phyloP scores from a whole-genome alignment of 495 filamentous ascomycete genomes.

The Penicillium silybi region DNA sequence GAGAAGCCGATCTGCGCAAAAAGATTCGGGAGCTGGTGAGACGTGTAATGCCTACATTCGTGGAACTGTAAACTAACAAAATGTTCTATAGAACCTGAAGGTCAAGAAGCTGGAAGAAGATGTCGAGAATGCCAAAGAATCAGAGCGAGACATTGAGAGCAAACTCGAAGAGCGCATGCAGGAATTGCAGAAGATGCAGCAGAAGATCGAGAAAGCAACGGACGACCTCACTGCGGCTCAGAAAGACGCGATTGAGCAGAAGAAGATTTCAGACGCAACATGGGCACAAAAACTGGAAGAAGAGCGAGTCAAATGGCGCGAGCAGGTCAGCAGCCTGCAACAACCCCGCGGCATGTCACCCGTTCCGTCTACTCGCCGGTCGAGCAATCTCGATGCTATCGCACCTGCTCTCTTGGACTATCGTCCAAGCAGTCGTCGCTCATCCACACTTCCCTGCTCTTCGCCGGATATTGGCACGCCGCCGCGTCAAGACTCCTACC shows the following conservation, averaged over 20 bases:
- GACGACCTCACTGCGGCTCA: constrained; percentile 56
- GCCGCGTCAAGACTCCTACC: constrained; percentile 42
- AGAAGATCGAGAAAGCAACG: constrained; percentile 61
- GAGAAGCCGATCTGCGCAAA: constrained; percentile 77
- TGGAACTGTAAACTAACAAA: constrained; percentile 7
- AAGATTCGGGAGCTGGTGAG: constrained; percentile 84
- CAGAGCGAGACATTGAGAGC: constrained; percentile 56
- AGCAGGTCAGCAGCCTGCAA: constrained; percentile 48
- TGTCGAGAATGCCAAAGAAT: constrained; percentile 65
- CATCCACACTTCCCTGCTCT: constrained; percentile 40
- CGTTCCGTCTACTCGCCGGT: constrained; percentile 41
- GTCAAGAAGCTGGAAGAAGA: constrained; percentile 78
- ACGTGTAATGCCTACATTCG: not conserved
- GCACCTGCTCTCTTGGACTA: constrained; percentile 28
- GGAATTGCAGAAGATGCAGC: constrained; percentile 61
- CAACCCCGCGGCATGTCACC: constrained; percentile 48
- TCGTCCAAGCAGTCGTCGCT: constrained; percentile 45
- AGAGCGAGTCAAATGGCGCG: constrained; percentile 71
- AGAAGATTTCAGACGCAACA: constrained; percentile 60
- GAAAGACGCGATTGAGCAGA: constrained; percentile 66
- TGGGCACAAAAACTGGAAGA: constrained; percentile 62
- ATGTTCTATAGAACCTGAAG: constrained; percentile 58
- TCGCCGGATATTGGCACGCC: constrained; percentile 40
- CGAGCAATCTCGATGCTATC: constrained; percentile 39
- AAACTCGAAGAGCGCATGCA: constrained; percentile 56